Percentiles rank a stretch among this genome's conserved stretches.
Conservation (phyloP, 768 basidiomycete genomes). For the Lentinula sp. region DNA sequence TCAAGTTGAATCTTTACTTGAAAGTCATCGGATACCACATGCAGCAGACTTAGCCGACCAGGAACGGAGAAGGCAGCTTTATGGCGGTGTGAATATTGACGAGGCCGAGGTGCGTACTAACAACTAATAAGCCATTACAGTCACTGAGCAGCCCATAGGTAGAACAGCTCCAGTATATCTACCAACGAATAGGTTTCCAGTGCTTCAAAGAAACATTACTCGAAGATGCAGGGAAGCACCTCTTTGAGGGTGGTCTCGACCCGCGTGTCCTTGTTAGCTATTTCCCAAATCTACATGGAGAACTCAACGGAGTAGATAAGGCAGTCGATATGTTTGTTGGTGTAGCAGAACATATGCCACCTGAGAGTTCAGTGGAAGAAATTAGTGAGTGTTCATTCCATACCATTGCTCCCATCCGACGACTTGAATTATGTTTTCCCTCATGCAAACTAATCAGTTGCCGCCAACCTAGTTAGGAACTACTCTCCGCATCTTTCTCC, state of each 20-base stretch:
- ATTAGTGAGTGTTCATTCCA: constrained; percentile 62
- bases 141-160: constrained; percentile 24
- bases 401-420: constrained; percentile 16
- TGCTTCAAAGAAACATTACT: constrained; percentile 77
- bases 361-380: constrained; percentile 67
- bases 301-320: constrained; percentile 49
- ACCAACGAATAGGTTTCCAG: constrained; percentile 78
- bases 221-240: constrained; percentile 72
- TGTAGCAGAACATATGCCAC: constrained; percentile 63
- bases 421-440: constrained; percentile 27
- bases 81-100: constrained; percentile 44
- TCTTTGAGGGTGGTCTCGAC: constrained; percentile 79
- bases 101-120: constrained; percentile 43
- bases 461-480: constrained; percentile 84
- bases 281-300: constrained; percentile 70
- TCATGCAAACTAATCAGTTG: constrained; percentile 72
- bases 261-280: constrained; percentile 78
- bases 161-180: constrained; percentile 73
- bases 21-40: constrained; percentile 59
- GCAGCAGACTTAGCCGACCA: constrained; percentile 57
- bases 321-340: constrained; percentile 70
- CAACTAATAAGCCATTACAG: background rate
- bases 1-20: constrained; percentile 65
- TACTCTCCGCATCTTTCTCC: constrained; percentile 84
- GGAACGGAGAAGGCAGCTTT: constrained; percentile 46